A percentile compares a stretch with the other conserved stretches of the same genome.
Evolutionary conservation across 495 filamentous ascomycete genomes (phyloP).

Genomic region (Neurospora sp.): DNA sequence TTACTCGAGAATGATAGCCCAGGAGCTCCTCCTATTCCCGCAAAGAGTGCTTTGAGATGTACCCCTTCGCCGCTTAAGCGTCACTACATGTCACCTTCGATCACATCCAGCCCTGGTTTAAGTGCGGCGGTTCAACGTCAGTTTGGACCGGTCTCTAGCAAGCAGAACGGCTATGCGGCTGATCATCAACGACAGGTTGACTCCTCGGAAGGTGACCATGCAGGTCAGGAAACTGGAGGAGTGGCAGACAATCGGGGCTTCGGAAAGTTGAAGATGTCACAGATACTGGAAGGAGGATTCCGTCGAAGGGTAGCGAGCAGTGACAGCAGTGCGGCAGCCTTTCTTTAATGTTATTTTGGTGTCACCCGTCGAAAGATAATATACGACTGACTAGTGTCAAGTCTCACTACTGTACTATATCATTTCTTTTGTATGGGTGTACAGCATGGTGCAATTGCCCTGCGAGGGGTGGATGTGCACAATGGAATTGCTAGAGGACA

Average conservation of each 20-base stretch:
- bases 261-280: background rate
- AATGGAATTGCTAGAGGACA: background rate
- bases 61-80: slow-evolving; percentile 12
- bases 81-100: slow-evolving; percentile 8
- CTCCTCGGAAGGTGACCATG: background rate
- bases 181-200: background rate
- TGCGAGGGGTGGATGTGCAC: background rate
- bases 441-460: background rate
- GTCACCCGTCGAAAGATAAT: background rate
- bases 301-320: background rate
- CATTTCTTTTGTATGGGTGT: background rate
- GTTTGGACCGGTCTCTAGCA: slow-evolving; percentile 14
- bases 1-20: slow-evolving; percentile 12
- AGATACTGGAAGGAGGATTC: background rate
- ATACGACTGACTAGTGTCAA: background rate
- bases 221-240: background rate
- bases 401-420: background rate
- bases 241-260: background rate
- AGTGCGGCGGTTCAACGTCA: slow-evolving; percentile 25
- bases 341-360: background rate
- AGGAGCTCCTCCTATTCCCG: slow-evolving; percentile 16
- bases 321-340: background rate
- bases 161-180: background rate
- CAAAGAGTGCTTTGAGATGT: slow-evolving; percentile 15
- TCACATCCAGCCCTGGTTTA: slow-evolving; percentile 27